These are phyloP conservation scores for Pseudocercospora pini-densiflorae DNA, from an alignment of 2,329 filamentous ascomycete species.

Conservation along the genomic window DNA sequence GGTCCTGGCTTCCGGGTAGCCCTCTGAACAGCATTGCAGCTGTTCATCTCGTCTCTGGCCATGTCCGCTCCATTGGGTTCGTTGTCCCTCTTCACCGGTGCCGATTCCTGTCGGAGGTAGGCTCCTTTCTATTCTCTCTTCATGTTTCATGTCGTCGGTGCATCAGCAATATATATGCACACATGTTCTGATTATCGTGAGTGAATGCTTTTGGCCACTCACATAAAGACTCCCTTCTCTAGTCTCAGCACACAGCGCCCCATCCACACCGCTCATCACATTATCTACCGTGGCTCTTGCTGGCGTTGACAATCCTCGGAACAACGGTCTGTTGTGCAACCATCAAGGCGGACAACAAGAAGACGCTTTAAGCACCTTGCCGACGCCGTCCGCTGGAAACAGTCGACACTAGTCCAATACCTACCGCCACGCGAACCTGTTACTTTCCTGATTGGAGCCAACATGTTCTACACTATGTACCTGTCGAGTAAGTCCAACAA, in stretches of 20 bases:
- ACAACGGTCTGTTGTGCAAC: conserved; percentile 37
- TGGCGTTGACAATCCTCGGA: conserved; percentile 22
- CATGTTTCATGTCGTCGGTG: conserved; percentile 20
- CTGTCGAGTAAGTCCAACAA: conserved; percentile 56
- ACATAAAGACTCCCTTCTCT: conserved; percentile 25
- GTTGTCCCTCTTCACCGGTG: conserved; percentile 34
- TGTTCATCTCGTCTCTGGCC: conserved; percentile 29
- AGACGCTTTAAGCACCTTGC: conserved; percentile 34
- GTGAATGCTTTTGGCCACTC: conserved; percentile 30
- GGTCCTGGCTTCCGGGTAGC: conserved; percentile 44
- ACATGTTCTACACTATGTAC: conserved; percentile 56
- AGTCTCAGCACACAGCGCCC: conserved; percentile 21
- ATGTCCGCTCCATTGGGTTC: conserved; percentile 30
- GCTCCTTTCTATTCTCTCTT: conserved; percentile 23
- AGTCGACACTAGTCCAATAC: conserved; percentile 28
- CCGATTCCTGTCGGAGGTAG: conserved; percentile 31
- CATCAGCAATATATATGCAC: conserved; percentile 25
- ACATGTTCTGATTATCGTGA: conserved; percentile 22
- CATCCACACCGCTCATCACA: conserved; percentile 19
- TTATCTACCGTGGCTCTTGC: conserved; percentile 22
- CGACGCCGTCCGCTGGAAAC: conserved; percentile 32
- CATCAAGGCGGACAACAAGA: conserved; percentile 20
- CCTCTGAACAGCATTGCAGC: conserved; percentile 34
- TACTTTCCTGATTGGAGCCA: conserved; percentile 30
- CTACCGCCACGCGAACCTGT: conserved; percentile 27